These are phyloP conservation scores for Candida maesae DNA, from an alignment of 805 yeast species.

Conservation along the genomic window DNA sequence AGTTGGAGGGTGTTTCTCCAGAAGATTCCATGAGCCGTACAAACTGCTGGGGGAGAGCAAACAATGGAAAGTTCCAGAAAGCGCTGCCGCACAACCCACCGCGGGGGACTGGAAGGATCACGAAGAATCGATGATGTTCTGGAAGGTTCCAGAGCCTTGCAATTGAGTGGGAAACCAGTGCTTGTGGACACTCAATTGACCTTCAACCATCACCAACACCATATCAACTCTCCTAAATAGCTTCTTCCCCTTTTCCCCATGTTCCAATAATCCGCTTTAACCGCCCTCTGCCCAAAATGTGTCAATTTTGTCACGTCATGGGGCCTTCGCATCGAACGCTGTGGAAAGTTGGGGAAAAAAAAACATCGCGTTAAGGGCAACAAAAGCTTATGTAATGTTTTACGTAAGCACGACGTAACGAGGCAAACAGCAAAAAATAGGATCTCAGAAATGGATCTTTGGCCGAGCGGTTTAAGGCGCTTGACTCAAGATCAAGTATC, in stretches of 20 bases:
- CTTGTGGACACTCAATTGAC: no score
- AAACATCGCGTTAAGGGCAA: no score
- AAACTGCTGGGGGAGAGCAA: neutral
- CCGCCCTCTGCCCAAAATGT: no score
- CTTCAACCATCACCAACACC: no score
- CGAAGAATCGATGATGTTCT: neutral
- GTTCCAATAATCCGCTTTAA: no score
- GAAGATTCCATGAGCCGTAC: neutral
- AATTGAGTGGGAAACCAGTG: neutral
- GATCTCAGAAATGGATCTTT: constrained; percentile 15
- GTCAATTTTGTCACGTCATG: no score
- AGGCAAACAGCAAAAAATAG: neutral
- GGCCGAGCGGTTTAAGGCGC: constrained; percentile 26
- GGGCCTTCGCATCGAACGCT: no score
- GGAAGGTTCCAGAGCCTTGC: neutral
- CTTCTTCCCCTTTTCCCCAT: no score
- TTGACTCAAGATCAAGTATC: constrained; percentile 24
- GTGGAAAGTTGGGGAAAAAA: no score
- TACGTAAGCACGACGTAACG: neutral
- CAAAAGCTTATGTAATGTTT: neutral
- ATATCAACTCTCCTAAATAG: no score
- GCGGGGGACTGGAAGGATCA: neutral
- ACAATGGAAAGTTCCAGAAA: neutral
- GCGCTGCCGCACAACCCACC: no score
- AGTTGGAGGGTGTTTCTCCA: neutral